Percentiles rank a stretch among this genome's conserved stretches.
Conservation (phyloP, 768 basidiomycete genomes). For the Glaciozyma antarctica region DNA sequence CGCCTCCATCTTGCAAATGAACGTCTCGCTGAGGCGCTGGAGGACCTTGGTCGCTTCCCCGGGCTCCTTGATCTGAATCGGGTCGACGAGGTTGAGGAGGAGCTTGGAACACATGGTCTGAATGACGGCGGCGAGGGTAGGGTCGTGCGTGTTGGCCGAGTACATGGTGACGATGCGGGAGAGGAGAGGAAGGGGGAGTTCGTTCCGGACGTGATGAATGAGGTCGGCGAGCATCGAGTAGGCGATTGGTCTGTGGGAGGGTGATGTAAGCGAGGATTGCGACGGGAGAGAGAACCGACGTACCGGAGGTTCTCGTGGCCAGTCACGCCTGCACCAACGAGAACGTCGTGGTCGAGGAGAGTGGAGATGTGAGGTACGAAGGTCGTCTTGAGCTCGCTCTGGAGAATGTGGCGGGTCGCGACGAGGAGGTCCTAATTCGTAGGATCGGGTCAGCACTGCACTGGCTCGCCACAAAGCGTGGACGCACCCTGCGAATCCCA, state of each 20-base stretch:
- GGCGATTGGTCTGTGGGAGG: constrained; percentile 53
- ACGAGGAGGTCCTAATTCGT: constrained; percentile 69
- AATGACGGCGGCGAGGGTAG: constrained; percentile 64
- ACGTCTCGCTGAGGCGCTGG: constrained; percentile 65
- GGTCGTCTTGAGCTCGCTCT: constrained; percentile 63
- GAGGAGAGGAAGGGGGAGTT: constrained; percentile 67
- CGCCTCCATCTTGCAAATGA: constrained; percentile 72
- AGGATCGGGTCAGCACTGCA: background rate
- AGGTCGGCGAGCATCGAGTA: constrained; percentile 87
- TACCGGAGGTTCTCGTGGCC: constrained; percentile 73
- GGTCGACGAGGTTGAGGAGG: constrained; percentile 78
- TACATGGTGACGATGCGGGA: constrained; percentile 70
- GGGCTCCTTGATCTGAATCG: constrained; percentile 53
- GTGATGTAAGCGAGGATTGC: constrained; percentile 15
- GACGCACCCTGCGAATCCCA: constrained; percentile 61
- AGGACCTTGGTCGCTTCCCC: constrained; percentile 63
- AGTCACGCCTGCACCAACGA: constrained; percentile 74
- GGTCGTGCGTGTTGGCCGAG: constrained; percentile 79
- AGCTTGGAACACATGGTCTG: constrained; percentile 89
- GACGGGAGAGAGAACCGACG: constrained; percentile 37
- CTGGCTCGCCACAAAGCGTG: background rate
- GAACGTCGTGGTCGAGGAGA: constrained; percentile 77
- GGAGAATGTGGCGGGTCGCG: constrained; percentile 80
- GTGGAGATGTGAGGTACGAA: constrained; percentile 77
- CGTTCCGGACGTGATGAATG: constrained; percentile 77